Evolutionary conservation across 306 rosid species (phyloP).

Genomic region (Pyrus bretschneideri): DNA sequence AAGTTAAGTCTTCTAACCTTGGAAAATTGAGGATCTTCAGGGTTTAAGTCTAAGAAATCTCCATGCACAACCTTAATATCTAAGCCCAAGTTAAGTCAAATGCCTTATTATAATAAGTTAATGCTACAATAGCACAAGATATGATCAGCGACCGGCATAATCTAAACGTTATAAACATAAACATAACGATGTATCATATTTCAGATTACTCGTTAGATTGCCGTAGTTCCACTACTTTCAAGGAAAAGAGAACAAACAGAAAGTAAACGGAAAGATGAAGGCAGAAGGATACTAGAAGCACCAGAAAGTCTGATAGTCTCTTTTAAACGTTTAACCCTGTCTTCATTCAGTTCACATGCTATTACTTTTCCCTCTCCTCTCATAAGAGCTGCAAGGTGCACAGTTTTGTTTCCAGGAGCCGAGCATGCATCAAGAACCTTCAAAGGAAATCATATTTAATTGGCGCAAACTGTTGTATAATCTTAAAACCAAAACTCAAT

Average conservation of each 20-base stretch:
- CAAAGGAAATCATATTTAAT: constrained; percentile 27
- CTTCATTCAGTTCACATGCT: constrained; percentile 74
- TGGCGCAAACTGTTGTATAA: not conserved
- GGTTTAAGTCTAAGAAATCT: constrained; percentile 62
- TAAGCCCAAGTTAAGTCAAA: constrained; percentile 43
- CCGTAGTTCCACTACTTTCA: not conserved
- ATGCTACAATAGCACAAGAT: not conserved
- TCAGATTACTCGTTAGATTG: not conserved
- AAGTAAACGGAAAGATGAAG: not conserved
- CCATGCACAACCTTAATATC: constrained; percentile 74
- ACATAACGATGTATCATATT: not conserved
- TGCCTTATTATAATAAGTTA: not conserved
- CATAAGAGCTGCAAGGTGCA: constrained; percentile 91
- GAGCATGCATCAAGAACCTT: constrained; percentile 95
- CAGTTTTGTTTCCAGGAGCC: constrained; percentile 96
- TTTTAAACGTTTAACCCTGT: constrained; percentile 58
- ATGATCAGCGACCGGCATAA: not conserved
- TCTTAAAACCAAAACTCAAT: not conserved
- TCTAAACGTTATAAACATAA: not conserved
- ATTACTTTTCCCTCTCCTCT: constrained; percentile 61
- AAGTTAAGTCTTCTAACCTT: constrained; percentile 38
- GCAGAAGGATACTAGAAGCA: constrained; percentile 68
- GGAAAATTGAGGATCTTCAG: constrained; percentile 57
- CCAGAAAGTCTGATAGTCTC: constrained; percentile 76
- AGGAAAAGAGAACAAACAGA: not conserved